Conservation (phyloP, 2,329 filamentous ascomycete species). For the Sphaerulina populicola region DNA sequence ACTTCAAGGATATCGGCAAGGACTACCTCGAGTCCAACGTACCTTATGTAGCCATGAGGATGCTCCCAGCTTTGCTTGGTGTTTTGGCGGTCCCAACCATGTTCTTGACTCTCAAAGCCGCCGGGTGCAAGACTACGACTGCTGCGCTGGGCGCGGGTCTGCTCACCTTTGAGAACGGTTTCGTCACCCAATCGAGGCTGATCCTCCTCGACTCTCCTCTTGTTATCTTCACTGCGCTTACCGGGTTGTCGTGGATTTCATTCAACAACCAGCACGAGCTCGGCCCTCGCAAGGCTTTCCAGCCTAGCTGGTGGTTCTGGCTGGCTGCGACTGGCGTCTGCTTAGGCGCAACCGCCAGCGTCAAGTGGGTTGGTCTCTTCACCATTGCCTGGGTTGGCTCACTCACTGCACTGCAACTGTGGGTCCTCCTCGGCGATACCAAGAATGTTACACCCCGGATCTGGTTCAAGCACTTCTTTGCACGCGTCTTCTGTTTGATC, state of each 20-base stretch:
- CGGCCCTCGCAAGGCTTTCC: conserved; percentile 79
- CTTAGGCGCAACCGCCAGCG: conserved; percentile 81
- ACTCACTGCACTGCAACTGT: conserved; percentile 84
- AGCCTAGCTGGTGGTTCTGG: conserved; percentile 97
- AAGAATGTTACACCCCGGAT: conserved; percentile 73
- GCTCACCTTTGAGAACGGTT: conserved; percentile 92
- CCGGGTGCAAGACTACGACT: conserved; percentile 79
- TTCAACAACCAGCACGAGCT: conserved; percentile 97
- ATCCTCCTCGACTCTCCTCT: conserved; percentile 95
- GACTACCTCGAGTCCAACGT: conserved; percentile 92
- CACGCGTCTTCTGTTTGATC: conserved; percentile 83
- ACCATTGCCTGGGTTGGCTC: conserved; percentile 96
- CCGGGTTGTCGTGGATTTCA: conserved; percentile 77
- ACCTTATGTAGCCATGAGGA: conserved; percentile 94
- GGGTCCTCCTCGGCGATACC: conserved; percentile 84
- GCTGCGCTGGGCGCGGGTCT: conserved; percentile 74
- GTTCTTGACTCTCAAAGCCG: conserved; percentile 87
- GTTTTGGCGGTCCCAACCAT: conserved; percentile 82
- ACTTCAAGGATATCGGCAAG: conserved; percentile 99
- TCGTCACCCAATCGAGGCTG: conserved; percentile 86
- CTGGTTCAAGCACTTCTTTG: conserved; percentile 90
- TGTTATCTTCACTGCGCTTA: conserved; percentile 86
- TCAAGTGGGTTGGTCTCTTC: conserved; percentile 98
- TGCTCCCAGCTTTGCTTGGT: conserved; percentile 83
- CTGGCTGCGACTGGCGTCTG: conserved; percentile 75